phyloP scores from a whole-genome alignment of 1,284 basidiomycete genomes.

The Pascua guehoae region DNA sequence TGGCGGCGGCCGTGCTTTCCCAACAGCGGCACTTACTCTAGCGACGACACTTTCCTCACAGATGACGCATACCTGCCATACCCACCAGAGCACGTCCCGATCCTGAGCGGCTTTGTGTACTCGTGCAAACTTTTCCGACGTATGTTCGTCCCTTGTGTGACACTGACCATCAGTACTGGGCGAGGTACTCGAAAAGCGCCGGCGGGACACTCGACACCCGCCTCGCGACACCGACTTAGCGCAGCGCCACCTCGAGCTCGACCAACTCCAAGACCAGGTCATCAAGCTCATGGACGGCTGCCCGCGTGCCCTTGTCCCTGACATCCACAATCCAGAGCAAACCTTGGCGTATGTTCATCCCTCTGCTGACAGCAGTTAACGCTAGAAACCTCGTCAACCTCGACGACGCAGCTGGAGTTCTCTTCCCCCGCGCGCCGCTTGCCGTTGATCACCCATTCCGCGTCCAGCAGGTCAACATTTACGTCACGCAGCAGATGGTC shows the following conservation, averaged over 20 bases:
- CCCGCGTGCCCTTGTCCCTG: constrained; percentile 29
- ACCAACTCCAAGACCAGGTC: constrained; percentile 30
- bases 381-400: background rate
- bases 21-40: constrained; percentile 1
- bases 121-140: constrained; percentile 67
- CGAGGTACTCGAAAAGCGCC: constrained; percentile 28
- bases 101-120: constrained; percentile 80
- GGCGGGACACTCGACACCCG: constrained; percentile 26
- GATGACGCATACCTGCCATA: constrained; percentile 70
- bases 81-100: constrained; percentile 71
- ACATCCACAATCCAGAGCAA: constrained; percentile 7
- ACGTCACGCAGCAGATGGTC: constrained; percentile 82
- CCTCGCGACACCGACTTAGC: constrained; percentile 29
- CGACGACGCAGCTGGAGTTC: background rate
- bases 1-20: too few species aligned
- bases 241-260: constrained; percentile 31
- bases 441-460: constrained; percentile 81
- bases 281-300: constrained; percentile 35
- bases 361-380: background rate
- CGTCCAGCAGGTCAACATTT: constrained; percentile 80
- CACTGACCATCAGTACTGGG: constrained; percentile 25
- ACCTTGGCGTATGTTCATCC: background rate
- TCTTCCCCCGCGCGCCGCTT: background rate
- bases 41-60: constrained; percentile 58
- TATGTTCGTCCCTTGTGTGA: constrained; percentile 8